Percentiles rank a stretch among this genome's conserved stretches.
Evolutionary conservation across 2,329 filamentous ascomycete genomes (phyloP).

Genomic region (Colletotrichum aenigma): DNA sequence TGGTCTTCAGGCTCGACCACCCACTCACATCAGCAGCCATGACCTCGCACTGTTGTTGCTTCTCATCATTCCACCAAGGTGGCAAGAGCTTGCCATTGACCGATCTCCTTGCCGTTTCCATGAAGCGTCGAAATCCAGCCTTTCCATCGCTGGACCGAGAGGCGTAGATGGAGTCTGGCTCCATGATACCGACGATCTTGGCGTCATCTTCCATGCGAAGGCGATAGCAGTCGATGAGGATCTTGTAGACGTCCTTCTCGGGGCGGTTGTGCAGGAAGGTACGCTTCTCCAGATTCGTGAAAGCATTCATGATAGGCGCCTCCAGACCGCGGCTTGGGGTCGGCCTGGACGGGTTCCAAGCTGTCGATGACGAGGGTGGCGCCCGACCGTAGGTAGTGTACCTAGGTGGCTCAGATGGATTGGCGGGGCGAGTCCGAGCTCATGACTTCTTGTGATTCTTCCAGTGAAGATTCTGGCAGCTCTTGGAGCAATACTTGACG

Average conservation of each 20-base stretch:
- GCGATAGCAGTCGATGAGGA: slow-evolving; percentile 53
- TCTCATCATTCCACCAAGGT: slow-evolving; percentile 46
- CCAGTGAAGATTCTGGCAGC: slow-evolving; percentile 57
- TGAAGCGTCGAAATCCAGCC: slow-evolving; percentile 40
- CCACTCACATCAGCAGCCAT: slow-evolving; percentile 28
- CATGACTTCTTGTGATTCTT: slow-evolving; percentile 52
- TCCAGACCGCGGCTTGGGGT: slow-evolving; percentile 33
- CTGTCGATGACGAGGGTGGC: background rate
- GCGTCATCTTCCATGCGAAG: slow-evolving; percentile 46
- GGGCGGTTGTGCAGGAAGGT: slow-evolving; percentile 49
- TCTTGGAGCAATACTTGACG: slow-evolving; percentile 51
- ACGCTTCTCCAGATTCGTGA: slow-evolving; percentile 40
- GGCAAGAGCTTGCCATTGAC: slow-evolving; percentile 40
- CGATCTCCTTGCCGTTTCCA: slow-evolving; percentile 23
- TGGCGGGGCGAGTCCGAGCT: slow-evolving; percentile 10
- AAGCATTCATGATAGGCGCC: slow-evolving; percentile 35
- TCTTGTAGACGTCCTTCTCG: slow-evolving; percentile 45
- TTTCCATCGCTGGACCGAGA: slow-evolving; percentile 23
- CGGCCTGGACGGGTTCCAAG: background rate
- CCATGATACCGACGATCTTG: slow-evolving; percentile 27
- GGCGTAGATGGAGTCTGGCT: slow-evolving; percentile 33
- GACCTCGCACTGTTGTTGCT: slow-evolving; percentile 39
- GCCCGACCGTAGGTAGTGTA: background rate
- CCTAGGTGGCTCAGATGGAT: background rate
- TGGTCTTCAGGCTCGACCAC: slow-evolving; percentile 32